Conservation (phyloP, 164 flowering plant genomes). For the Houttuynia cordata region DNA sequence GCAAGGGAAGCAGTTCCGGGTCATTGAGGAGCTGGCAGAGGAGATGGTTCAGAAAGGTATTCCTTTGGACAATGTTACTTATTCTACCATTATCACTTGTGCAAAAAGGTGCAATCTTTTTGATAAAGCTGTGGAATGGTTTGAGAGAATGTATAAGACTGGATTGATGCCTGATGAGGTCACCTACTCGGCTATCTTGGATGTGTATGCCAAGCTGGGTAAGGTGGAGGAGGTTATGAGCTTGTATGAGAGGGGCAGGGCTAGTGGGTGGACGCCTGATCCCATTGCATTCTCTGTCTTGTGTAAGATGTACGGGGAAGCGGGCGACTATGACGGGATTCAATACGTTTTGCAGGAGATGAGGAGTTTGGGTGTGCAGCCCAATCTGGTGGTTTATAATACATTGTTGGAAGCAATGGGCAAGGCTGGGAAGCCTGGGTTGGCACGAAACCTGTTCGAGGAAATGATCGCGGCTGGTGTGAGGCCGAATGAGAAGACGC, state of each 20-base stretch:
- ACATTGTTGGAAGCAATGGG: constrained; percentile 84
- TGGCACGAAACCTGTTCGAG: constrained; percentile 65
- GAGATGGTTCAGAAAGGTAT: constrained; percentile 67
- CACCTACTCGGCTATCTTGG: constrained; percentile 78
- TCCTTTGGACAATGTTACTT: constrained; percentile 79
- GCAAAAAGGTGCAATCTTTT: constrained; percentile 58
- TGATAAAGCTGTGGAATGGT: constrained; percentile 89
- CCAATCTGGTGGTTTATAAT: constrained; percentile 83
- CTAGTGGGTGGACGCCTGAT: constrained; percentile 89
- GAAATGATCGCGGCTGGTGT: constrained; percentile 66
- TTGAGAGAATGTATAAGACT: constrained; percentile 83
- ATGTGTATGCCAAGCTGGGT: constrained; percentile 78
- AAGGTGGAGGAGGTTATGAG: constrained; percentile 81
- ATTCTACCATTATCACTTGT: constrained; percentile 90
- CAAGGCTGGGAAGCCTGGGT: constrained; percentile 84
- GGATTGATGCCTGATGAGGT: constrained; percentile 96
- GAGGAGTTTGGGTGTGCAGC: constrained; percentile 56
- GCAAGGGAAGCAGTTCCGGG: constrained; percentile 61
- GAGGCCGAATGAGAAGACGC: constrained; percentile 62
- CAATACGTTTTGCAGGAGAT: constrained; percentile 73
- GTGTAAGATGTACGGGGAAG: constrained; percentile 85
- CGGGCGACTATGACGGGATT: constrained; percentile 86
- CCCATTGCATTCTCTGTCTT: constrained; percentile 56
- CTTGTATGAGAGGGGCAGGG: constrained; percentile 82
- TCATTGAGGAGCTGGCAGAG: constrained; percentile 57